These are phyloP conservation scores for Ustilago curta DNA, from an alignment of 1,284 basidiomycete genomes.

Conservation along the genomic window DNA sequence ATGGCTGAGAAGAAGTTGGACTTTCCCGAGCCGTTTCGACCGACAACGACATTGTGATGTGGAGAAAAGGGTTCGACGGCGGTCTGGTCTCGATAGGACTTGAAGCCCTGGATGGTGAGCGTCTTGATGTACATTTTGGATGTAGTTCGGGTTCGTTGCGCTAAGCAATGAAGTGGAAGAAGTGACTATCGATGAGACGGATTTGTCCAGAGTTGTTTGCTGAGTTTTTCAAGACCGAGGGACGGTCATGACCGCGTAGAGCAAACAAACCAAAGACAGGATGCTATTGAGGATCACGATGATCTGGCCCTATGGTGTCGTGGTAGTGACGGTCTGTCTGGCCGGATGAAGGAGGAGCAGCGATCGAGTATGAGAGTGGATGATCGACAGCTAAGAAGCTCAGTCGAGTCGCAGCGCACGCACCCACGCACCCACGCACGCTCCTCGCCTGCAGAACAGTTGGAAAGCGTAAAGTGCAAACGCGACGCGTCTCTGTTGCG, in stretches of 20 bases:
- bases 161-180: not conserved
- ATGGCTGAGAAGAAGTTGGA: slow-evolving; percentile 75
- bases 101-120: slow-evolving; percentile 79
- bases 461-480: slow-evolving; percentile 19
- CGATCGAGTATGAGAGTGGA: slow-evolving; percentile 1
- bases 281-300: not conserved
- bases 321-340: not conserved
- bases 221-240: slow-evolving; percentile 10
- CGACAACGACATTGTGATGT: slow-evolving; percentile 69
- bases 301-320: not conserved
- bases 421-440: no score
- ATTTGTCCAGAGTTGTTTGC: not conserved
- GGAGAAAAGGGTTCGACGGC: slow-evolving; percentile 73
- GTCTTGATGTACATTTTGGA: slow-evolving; percentile 56
- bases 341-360: slow-evolving; percentile 1
- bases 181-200: not conserved
- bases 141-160: not conserved
- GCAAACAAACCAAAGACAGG: no score
- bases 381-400: slow-evolving; percentile 10
- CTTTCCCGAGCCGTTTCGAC: slow-evolving; percentile 70
- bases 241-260: slow-evolving; percentile 12
- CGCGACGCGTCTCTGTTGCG: slow-evolving; percentile 29
- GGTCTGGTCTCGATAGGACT: slow-evolving; percentile 82
- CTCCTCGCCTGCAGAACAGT: not conserved
- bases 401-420: slow-evolving; percentile 10